Conservation (phyloP, 1,284 basidiomycete genomes). For the Trichosporon coremiiforme region DNA sequence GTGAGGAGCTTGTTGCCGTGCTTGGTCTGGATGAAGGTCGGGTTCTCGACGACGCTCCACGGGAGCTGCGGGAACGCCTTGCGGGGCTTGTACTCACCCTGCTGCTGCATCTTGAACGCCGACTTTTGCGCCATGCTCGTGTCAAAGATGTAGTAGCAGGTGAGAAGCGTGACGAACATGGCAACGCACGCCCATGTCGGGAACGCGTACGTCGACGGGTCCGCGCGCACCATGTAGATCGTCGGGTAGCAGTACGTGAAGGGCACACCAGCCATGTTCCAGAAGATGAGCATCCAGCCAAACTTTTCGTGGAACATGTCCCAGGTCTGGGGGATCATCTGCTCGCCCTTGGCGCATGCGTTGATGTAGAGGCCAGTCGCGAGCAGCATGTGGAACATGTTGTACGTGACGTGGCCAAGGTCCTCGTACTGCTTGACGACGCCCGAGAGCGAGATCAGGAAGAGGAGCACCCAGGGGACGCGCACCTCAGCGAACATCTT, state of each 20-base stretch:
- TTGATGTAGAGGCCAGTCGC: slow-evolving; percentile 97
- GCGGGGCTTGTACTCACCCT: slow-evolving; percentile 81
- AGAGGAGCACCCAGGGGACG: slow-evolving; percentile 95
- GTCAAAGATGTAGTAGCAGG: slow-evolving; percentile 89
- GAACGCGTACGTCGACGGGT: slow-evolving; percentile 84
- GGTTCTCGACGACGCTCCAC: slow-evolving; percentile 80
- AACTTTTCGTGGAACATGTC: slow-evolving; percentile 98
- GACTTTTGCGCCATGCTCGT: slow-evolving; percentile 96
- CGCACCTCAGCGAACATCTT: slow-evolving; percentile 99
- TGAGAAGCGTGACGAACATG: slow-evolving; percentile 65
- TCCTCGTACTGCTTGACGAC: slow-evolving; percentile 94
- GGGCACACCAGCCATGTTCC: slow-evolving; percentile 89
- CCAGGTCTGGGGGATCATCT: slow-evolving; percentile 99
- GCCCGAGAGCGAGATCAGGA: slow-evolving; percentile 88
- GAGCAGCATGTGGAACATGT: slow-evolving; percentile 95
- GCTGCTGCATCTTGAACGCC: slow-evolving; percentile 94
- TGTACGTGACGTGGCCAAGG: slow-evolving; percentile 92
- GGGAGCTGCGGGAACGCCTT: slow-evolving; percentile 94
- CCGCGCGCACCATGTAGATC: slow-evolving; percentile 95
- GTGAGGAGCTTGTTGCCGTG: slow-evolving; percentile 69
- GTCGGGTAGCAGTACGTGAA: slow-evolving; percentile 92
- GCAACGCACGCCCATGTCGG: slow-evolving; percentile 61
- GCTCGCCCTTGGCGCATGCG: slow-evolving; percentile 90
- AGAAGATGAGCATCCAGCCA: slow-evolving; percentile 95
- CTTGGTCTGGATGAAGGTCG: slow-evolving; percentile 87